Base-by-base conservation (phyloP, 306 rosid species). In the Mimosa pudica region DNA sequence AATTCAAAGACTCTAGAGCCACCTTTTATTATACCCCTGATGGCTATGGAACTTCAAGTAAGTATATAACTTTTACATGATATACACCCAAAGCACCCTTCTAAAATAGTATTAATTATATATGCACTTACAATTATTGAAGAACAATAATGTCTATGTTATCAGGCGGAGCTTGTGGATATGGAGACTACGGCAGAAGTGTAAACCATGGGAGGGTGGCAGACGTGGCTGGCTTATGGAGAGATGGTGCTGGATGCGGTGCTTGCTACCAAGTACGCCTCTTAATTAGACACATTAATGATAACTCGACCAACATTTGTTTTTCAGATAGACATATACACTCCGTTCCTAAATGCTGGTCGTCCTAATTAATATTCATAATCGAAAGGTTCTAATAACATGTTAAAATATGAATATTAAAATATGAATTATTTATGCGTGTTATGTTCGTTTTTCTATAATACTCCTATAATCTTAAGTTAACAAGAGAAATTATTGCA, bases 141-240 rank as follows among this genome's bases (percentile, higher is more conserved):
- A 2, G 42, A 38, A 38, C 42, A 7, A 24, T 24, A 24, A 24
- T 57, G 20, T 57, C 0, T 8, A n/a, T 24, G 14, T 60, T 10
- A 60, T 60, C 36, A 60, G 65, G 14, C 2, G 65, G 65, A 24
- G 65, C 65, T 18, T 60, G 65, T 60, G 65, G 65, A 60, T 60
- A 20, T 24, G 65, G 14, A 9, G 35, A 60, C 24, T 60, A 60
- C 36, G 65, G 65, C 14, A 24, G 16, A 24, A 60, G 36, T 60
- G 36, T 60, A 2, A 60, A 60, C 65, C 12, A 60, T 10, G 65
- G 65, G 6, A 60, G 13, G 65, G 65, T 60, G 24, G 65, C 65
- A 8, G 65, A 13, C 16, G 65, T 60, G 65, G 10, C 65, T 24
- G 65, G 36, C 2, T 24, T 60, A 60, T 60, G 65, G 65, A 60